Evolutionary conservation across 768 basidiomycete species (phyloP), one percentile per base, ranked within the genome.

Genomic region (Termitomyces eurrhizus): DNA sequence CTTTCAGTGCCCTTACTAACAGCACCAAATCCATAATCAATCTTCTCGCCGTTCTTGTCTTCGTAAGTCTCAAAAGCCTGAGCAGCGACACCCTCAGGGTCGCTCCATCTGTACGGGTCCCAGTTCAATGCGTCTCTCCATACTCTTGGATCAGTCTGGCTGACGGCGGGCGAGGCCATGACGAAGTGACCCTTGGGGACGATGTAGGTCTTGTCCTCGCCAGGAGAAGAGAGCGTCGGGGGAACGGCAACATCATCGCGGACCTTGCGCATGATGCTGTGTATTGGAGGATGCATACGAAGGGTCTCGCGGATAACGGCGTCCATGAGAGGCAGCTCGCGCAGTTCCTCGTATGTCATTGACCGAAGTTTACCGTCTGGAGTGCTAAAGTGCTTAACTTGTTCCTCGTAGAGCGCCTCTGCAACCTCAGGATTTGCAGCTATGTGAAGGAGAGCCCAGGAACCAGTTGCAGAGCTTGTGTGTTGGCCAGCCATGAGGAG

Each of bases 401-500:
- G 97, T 75, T 99, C 97, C 63, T 90, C 76, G 74, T 93, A 98
- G 9, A 98, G 77, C 9, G 84, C 86, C 60, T 92, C 88, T 92
- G 84, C 86, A 62, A 95, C 67, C 29, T 90, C 85, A 1, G 82
- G 83, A 51, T 87, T 83, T 64, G 84, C 77, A 33, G 95, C 96
- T 35, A 98, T 72, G 69, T 97, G 93, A 46, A 98, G 83, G 42
- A 98, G 79, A 16, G 88, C 72, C 97, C 97, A 99, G 11, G 94
- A 89, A 36, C 87, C 87, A 24, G 93, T 89, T 2, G 97, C 89
- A 14, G 97, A 97, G 67, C 91, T 93, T 0, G 97, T 99, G 75
- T 99, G 97, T 76, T 99, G 97, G 42, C 97, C 97, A 48, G 97
- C 97, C 97, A 99, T 98, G 64, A 99, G 87, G 50, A 99, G 84